Evolutionary conservation across 805 yeast genomes (phyloP), one percentile per base, ranked within the genome.

Genomic region (Wickerhamia fluorescens): DNA sequence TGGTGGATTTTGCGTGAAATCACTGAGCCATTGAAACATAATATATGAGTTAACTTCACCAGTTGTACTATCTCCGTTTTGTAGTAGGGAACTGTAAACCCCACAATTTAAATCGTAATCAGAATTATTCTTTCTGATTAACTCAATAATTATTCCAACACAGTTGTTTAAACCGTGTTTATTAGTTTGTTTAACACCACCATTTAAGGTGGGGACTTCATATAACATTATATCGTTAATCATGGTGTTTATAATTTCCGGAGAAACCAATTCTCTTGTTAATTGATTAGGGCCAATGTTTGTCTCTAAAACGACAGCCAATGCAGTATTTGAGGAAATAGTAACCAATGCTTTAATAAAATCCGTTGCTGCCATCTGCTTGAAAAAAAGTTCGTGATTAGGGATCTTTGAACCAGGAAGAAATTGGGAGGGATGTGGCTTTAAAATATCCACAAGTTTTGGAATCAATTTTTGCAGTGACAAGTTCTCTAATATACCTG

Each of bases 221-320:
- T 42, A 53, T 19, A 63, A 42, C 31, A 89, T 69, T 83, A 92
- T 92, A 38, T 83, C 75, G 12, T 74, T 57, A 15, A 88, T 82
- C 40, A 92, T 63, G 36, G 71, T 68, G 35, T 71, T 63, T 42
- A 87, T 70, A 36, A 83, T 73, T 22, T 71, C 67, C 23, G 77
- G 77, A 11, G 94, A 79, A 9, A 88, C 96, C 18, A 92, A 66
- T 53, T 89, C 89, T 40, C 98, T 71, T 3, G 96, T 86, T 21
- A 92, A 66, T 49, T 86, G 96, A 49, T 92, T 92, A 2, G 98
- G 97, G 2, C 98, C 98, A 31, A 92, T 84, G 7, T 94, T 83
- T 2, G 95, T 82, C 38, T 84, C 88, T 34, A 86, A 86, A 25
- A 86, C 82, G 35, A 83, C 85, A 6, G 83, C 87, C 26, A 64